Base-by-base conservation (phyloP, 306 rosid genomes). In the Cucumis sativus region DNA sequence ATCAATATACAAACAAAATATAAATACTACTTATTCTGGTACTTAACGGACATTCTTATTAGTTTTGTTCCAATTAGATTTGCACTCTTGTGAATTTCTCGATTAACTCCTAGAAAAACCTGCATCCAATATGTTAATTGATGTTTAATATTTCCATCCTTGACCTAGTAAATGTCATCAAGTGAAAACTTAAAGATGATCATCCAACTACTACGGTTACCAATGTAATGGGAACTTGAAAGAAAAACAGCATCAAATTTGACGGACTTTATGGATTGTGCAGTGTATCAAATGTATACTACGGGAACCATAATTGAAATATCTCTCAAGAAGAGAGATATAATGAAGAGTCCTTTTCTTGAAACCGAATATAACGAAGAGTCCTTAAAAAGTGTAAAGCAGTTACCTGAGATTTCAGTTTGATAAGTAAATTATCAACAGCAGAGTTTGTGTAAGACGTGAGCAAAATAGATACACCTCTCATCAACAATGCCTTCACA, bases 381-480 rank as follows among this genome's bases (percentile, higher is more conserved):
- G 73, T 56, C 33, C 68, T 16, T 8, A 17, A 65, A 10, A 28
- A 2, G 10, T 28, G 20, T 25, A 23, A 28, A 58, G 35, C 11
- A 43, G 68, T 68, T 39, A 94, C 98, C 98, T 90, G 95, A 82
- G 88, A 84, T 89, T 90, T 92, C 75, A 94, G 83, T 78, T 94
- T 94, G 84, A 94, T 86, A 64, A 94, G 97, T 69, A 94, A 86
- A 89, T 94, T 94, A 86, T 94, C 98, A 80, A 92, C 93, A 23
- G 98, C 98, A 57, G 96, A 88, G 85, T 94, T 94, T 74, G 98
- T 92, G 82, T 92, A 94, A 67, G 97, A 89, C 9, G 98, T 94
- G 74, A 94, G 95, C 92, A 94, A 87, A 84, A 94, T 88, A 76
- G 97, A 90, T 78, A 94, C 85, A 61, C 96, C 97, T 86, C 97